These are phyloP conservation scores for Quercus robur DNA, from an alignment of 306 rosid species.

Conservation along the genomic window DNA sequence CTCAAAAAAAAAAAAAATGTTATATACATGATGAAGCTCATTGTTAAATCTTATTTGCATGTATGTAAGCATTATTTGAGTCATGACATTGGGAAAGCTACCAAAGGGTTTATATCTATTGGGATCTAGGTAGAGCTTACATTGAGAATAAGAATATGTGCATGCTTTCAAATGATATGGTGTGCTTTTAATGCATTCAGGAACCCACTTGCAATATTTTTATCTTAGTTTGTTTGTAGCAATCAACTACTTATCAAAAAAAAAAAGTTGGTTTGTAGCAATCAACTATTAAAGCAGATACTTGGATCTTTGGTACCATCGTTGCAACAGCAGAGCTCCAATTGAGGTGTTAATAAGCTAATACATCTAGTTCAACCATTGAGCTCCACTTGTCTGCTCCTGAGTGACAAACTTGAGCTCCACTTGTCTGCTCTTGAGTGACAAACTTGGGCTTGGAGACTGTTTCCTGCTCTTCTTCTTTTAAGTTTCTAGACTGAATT, in stretches of 20 bases:
- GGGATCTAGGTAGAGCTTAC: neutral
- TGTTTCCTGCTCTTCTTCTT: too few species aligned
- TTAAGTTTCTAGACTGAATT: neutral
- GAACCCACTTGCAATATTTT: neutral
- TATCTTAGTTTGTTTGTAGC: neutral
- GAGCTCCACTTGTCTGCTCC: neutral
- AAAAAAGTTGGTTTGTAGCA: neutral
- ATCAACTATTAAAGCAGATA: neutral
- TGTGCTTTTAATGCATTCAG: neutral
- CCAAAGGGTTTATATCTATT: neutral
- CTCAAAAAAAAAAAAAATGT: too few species aligned
- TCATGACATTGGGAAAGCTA: neutral
- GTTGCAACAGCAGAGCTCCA: neutral
- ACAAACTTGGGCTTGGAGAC: neutral
- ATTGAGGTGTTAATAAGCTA: neutral
- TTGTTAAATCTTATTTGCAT: neutral
- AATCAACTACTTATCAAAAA: neutral
- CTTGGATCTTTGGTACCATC: neutral
- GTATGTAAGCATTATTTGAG: neutral
- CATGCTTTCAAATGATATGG: neutral
- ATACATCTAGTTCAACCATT: neutral
- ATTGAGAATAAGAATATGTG: neutral
- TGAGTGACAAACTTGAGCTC: neutral
- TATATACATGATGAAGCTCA: neutral
- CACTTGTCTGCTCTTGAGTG: neutral